These are phyloP conservation scores for Trichoderma gamsii DNA, from an alignment of 495 filamentous ascomycete genomes.

Conservation along the genomic window DNA sequence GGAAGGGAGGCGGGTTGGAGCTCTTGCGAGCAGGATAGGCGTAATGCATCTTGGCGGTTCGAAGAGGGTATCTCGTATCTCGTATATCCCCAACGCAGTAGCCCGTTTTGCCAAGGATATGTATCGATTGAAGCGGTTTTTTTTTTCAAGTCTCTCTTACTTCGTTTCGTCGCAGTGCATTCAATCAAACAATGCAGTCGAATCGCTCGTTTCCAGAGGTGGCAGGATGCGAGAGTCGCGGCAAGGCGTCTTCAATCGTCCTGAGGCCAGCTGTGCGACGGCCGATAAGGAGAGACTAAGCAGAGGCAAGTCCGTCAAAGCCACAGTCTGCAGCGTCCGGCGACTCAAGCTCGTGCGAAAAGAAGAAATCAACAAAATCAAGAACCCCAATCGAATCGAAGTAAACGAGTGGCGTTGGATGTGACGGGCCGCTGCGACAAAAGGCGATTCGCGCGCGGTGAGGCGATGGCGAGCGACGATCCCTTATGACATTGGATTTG, in stretches of 20 bases:
- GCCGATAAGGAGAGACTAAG: neutral
- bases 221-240: neutral
- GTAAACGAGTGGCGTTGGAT: neutral
- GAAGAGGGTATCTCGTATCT: neutral
- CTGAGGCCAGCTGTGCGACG: slow-evolving; percentile 8
- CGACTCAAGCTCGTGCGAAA: neutral
- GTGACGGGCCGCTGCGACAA: slow-evolving; percentile 8
- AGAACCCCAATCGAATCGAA: neutral
- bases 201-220: neutral
- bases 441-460: slow-evolving; percentile 13
- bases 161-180: neutral
- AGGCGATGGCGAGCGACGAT: slow-evolving; percentile 13
- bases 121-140: neutral
- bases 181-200: neutral
- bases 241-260: neutral
- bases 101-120: neutral
- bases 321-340: neutral
- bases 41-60: slow-evolving; percentile 68
- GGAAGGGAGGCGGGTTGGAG: slow-evolving; percentile 59
- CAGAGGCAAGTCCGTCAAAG: neutral
- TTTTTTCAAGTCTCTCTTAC: neutral
- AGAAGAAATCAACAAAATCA: no score
- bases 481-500: slow-evolving; percentile 2
- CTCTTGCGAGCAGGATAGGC: slow-evolving; percentile 80
- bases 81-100: neutral